Base-by-base conservation (phyloP, 176 grass and related monocot species). In the Tillandsia fasciculata region DNA sequence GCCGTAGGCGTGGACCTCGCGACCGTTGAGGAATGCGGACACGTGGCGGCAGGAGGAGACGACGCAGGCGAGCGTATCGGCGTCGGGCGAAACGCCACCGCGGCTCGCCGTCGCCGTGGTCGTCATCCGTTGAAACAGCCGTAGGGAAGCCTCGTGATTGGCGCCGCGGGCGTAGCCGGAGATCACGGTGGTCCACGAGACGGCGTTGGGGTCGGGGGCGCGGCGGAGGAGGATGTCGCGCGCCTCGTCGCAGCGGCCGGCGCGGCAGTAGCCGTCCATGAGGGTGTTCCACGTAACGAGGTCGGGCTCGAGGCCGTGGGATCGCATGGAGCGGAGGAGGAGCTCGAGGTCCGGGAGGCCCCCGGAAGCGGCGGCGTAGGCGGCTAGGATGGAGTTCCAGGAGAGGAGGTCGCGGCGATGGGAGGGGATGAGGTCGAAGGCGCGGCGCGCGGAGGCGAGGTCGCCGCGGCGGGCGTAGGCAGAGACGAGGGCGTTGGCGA, bases 401-500 rank as follows among this genome's bases (percentile, higher is more conserved):
- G 90, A 96, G 4, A 81, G 81, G 23, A 79, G 51, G 64, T 88
- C 80, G 26, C 73, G 66, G 63, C 17, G 11, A 18, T 33, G 33
- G 33, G 33, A 5, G 33, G 33, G 63, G 70, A 77, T 68, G 49
- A 79, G n/a, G 66, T 82, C 65, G 64, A 96, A 96, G 64, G 73
- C 53, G 51, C 80, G 77, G 18, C 79, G 49, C 20, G 87, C 76
- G 27, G 73, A 42, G 2, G 33, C 50, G 49, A 90, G 53, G 66
- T 73, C 57, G 17, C 51, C 79, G 0, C 72, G 8, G 48, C 77
- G 70, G 53, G 70, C 74, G 72, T 90, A 90, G 28, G 91, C 87
- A 22, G 80, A 72, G 69, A 96, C 57, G 49, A 96, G 81, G 12
- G 91, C 87, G 66, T 90, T 96, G 78, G 82, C 69, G 51, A 82